Evolutionary conservation across 345 rosid genomes (phyloP).

Genomic region (Bruguiera parviflora): DNA sequence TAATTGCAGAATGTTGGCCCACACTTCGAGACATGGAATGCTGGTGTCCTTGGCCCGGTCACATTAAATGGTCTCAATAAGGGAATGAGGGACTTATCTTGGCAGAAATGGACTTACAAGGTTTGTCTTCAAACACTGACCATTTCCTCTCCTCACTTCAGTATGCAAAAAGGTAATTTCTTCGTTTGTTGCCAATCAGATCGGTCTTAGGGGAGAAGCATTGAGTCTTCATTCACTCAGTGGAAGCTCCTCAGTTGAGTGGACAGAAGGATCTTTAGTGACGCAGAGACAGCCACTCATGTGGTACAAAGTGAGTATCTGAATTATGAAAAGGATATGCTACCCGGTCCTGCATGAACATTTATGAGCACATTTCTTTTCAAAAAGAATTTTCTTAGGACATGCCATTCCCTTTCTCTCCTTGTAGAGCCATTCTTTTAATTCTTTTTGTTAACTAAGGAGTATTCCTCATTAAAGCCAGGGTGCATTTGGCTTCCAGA

Average conservation of each 20-base stretch:
- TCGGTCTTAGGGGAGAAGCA: slow-evolving; percentile 94
- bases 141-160: background rate
- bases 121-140: slow-evolving; percentile 33
- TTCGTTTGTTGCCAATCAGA: slow-evolving; percentile 35
- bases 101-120: slow-evolving; percentile 99
- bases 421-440: background rate
- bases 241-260: slow-evolving; percentile 85
- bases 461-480: background rate
- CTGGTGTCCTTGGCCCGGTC: slow-evolving; percentile 95
- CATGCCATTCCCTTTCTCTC: background rate
- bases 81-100: slow-evolving; percentile 80
- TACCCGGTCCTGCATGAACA: background rate
- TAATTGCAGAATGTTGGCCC: slow-evolving; percentile 86
- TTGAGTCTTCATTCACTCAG: slow-evolving; percentile 82
- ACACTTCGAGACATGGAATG: slow-evolving; percentile 96
- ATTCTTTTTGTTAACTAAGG: background rate
- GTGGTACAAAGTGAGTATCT: slow-evolving; percentile 77
- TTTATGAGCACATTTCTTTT: too few species aligned
- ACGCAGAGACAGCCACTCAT: slow-evolving; percentile 79
- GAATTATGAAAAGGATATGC: background rate
- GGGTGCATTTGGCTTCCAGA: background rate
- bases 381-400: background rate
- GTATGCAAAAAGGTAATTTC: slow-evolving; percentile 1
- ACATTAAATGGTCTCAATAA: slow-evolving; percentile 65
- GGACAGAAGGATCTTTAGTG: slow-evolving; percentile 79